These are phyloP conservation scores for Thyridium curvatum DNA, from an alignment of 2,329 filamentous ascomycete genomes.

Conservation along the genomic window DNA sequence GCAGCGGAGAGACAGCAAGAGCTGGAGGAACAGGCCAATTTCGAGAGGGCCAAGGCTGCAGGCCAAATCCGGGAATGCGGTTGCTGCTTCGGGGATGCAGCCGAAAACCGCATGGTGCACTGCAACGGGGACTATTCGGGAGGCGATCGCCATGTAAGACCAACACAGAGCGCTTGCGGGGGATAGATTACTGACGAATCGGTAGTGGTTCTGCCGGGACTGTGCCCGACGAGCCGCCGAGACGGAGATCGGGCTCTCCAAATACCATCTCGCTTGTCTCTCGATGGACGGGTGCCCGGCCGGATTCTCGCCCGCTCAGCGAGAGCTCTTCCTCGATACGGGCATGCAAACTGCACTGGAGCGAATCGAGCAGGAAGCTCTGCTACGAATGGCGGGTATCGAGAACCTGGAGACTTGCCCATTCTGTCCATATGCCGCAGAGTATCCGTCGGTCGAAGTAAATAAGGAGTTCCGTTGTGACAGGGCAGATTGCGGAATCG, in stretches of 20 bases:
- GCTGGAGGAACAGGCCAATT: slow-evolving; percentile 31
- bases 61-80: slow-evolving; percentile 60
- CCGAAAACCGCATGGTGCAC: slow-evolving; percentile 61
- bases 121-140: slow-evolving; percentile 44
- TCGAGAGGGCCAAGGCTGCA: slow-evolving; percentile 30
- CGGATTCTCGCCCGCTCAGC: slow-evolving; percentile 50
- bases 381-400: slow-evolving; percentile 62
- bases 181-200: not conserved
- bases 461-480: slow-evolving; percentile 71
- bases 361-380: slow-evolving; percentile 63
- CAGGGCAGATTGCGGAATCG: slow-evolving; percentile 55
- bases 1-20: slow-evolving; percentile 18
- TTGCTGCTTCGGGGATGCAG: slow-evolving; percentile 65
- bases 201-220: slow-evolving; percentile 60
- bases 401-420: slow-evolving; percentile 71
- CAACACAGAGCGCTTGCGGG: not conserved
- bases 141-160: slow-evolving; percentile 38
- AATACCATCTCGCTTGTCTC: slow-evolving; percentile 65
- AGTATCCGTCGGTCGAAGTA: slow-evolving; percentile 59
- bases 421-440: slow-evolving; percentile 75
- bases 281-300: slow-evolving; percentile 60
- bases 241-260: slow-evolving; percentile 60
- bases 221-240: slow-evolving; percentile 64
- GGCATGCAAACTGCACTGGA: slow-evolving; percentile 58
- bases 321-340: slow-evolving; percentile 49